Percentiles rank a stretch among this genome's conserved stretches.
Evolutionary conservation across 495 filamentous ascomycete genomes (phyloP).

Genomic region (Neurospora pannonica): DNA sequence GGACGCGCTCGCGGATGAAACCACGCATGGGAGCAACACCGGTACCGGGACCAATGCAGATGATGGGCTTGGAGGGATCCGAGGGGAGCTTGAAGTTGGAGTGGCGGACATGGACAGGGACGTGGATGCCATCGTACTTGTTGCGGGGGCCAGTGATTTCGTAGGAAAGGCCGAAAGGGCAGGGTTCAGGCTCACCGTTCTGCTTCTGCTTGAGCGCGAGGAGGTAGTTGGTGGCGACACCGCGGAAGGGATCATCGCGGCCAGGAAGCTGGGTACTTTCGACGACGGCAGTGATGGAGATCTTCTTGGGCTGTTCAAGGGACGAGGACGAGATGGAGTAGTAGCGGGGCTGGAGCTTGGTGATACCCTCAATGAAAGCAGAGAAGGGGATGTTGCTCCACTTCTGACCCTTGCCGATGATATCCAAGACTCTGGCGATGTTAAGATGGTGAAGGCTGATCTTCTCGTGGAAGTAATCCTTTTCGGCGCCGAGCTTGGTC

Average conservation of each 20-base stretch:
- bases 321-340: conserved; percentile 99
- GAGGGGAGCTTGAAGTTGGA: conserved; percentile 99
- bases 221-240: conserved; percentile 96
- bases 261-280: conserved; percentile 72
- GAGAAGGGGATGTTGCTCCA: conserved; percentile 90
- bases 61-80: conserved; percentile 85
- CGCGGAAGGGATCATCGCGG: conserved; percentile 72
- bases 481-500: conserved; percentile 79
- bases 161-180: conserved; percentile 82
- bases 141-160: conserved; percentile 84
- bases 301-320: conserved; percentile 82
- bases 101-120: conserved; percentile 91
- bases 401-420: conserved; percentile 54
- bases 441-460: conserved; percentile 77
- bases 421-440: conserved; percentile 79
- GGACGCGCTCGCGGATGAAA: conserved; percentile 89
- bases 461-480: conserved; percentile 91
- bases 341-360: conserved; percentile 94
- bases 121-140: conserved; percentile 93
- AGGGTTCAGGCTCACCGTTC: conserved; percentile 77
- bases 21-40: conserved; percentile 94
- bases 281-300: conserved; percentile 92
- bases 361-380: conserved; percentile 83
- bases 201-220: conserved; percentile 96
- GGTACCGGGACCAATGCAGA: conserved; percentile 94